phyloP scores from a whole-genome alignment of 306 rosid species.

The Cucumis melo region DNA sequence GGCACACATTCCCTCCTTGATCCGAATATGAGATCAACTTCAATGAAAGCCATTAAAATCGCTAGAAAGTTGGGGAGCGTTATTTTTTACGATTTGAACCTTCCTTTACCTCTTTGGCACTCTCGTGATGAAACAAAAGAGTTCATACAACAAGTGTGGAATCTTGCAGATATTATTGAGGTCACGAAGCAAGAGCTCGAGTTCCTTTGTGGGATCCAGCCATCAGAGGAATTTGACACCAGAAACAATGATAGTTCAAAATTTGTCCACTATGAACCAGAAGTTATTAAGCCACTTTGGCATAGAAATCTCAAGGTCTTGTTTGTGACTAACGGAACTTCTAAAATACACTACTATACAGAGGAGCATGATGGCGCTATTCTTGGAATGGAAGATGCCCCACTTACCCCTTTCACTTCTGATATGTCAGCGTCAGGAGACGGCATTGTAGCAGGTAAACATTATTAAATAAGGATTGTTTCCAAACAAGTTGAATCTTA shows the following conservation, averaged over 20 bases:
- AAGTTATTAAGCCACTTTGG: slow-evolving; percentile 58
- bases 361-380: slow-evolving; percentile 59
- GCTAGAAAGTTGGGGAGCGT: slow-evolving; percentile 68
- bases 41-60: slow-evolving; percentile 67
- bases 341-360: slow-evolving; percentile 89
- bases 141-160: slow-evolving; percentile 69
- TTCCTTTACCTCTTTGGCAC: slow-evolving; percentile 80
- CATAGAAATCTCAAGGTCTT: slow-evolving; percentile 77
- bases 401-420: slow-evolving; percentile 54
- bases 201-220: slow-evolving; percentile 67
- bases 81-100: slow-evolving; percentile 80
- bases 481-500: neutral
- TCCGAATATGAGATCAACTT: slow-evolving; percentile 67
- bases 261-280: slow-evolving; percentile 65
- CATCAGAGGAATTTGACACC: slow-evolving; percentile 80
- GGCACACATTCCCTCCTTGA: slow-evolving; percentile 83
- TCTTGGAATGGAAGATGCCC: slow-evolving; percentile 82
- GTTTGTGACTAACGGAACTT: slow-evolving; percentile 95
- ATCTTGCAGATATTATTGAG: slow-evolving; percentile 76
- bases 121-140: slow-evolving; percentile 64
- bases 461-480: neutral
- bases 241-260: slow-evolving; percentile 60
- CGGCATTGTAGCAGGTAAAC: slow-evolving; percentile 81
- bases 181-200: slow-evolving; percentile 95
- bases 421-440: slow-evolving; percentile 97